Evolutionary conservation across 2,329 filamentous ascomycete genomes (phyloP).

Genomic region (Helminthosporium solani): DNA sequence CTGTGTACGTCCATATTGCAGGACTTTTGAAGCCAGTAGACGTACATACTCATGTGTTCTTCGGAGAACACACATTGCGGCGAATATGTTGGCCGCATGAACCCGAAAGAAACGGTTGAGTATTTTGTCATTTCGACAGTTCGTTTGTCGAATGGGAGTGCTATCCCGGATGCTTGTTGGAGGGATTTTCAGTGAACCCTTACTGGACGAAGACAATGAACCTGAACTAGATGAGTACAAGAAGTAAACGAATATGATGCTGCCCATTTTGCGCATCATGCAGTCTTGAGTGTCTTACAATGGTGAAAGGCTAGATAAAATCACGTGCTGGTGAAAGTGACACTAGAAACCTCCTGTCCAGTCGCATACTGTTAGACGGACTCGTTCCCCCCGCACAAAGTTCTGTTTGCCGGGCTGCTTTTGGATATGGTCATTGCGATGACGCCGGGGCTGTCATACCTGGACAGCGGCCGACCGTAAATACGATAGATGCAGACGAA

Average conservation of each 20-base stretch:
- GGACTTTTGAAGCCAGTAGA: background rate
- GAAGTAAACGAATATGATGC: background rate
- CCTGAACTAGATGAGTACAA: background rate
- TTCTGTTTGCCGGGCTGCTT: background rate
- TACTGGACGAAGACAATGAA: background rate
- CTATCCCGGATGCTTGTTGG: background rate
- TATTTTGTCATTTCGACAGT: background rate
- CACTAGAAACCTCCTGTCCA: background rate
- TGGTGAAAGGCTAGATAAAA: background rate
- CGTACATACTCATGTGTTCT: slow-evolving; percentile 1
- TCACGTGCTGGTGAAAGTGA: background rate
- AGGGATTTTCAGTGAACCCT: background rate
- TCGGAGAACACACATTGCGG: background rate
- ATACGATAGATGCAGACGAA: too few relatives aligned
- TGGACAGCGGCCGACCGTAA: background rate
- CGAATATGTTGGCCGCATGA: background rate
- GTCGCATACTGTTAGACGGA: background rate
- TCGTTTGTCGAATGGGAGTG: background rate
- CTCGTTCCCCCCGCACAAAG: background rate
- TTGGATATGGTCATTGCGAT: background rate
- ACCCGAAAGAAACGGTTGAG: background rate
- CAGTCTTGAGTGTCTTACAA: background rate
- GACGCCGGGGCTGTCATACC: background rate
- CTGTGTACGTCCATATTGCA: background rate
- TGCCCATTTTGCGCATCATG: background rate